Base-by-base conservation (phyloP, 768 basidiomycete species). In the Agrocybe praecox region DNA sequence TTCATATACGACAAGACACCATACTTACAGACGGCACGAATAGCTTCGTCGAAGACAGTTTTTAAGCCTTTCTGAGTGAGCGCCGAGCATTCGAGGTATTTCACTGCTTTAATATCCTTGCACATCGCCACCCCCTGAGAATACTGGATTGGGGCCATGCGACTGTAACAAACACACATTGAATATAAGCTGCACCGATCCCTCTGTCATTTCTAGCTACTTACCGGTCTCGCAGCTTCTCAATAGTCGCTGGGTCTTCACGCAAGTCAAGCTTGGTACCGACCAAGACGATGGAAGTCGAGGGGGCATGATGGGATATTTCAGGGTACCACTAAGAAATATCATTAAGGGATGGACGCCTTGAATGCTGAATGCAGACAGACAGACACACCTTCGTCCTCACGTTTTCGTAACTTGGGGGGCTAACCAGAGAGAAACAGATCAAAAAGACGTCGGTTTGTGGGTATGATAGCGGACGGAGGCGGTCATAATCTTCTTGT, bases 401-500 rank as follows among this genome's bases (percentile, higher is more conserved):
- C 62, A 98, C 96, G 80, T 99, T 99, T 76, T 99, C 96, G 72
- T 94, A 98, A 75, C 92, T 94, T 21, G 97, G 96, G 34, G 97
- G 97, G 69, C 92, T 94, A 70, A 98, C 96, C 59, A 99, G 85
- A 48, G 94, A 96, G 80, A 99, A 99, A 74, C 97, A 99, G 71
- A 99, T 96, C 76, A 99, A 81, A 80, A 99, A 99, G 57, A 99
- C 95, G 73, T 99, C 96, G 43, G 97, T 98, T 76, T 98, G 97
- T 22, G 97, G 97, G 77, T 99, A 99, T 61, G 94, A 96, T 65
- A 99, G 84, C 50, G 97, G 97, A 65, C 97, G 89, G 65, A 99
- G 90, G 44, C 97, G 90, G 77, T 96, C 94, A 71, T 96, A 99
- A 79, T 99, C 96, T 75, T 99, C 97, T 76, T 99, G 97, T 63